These are phyloP conservation scores for Fusarium annulatum DNA, from an alignment of 2,329 filamentous ascomycete species.

Conservation along the genomic window DNA sequence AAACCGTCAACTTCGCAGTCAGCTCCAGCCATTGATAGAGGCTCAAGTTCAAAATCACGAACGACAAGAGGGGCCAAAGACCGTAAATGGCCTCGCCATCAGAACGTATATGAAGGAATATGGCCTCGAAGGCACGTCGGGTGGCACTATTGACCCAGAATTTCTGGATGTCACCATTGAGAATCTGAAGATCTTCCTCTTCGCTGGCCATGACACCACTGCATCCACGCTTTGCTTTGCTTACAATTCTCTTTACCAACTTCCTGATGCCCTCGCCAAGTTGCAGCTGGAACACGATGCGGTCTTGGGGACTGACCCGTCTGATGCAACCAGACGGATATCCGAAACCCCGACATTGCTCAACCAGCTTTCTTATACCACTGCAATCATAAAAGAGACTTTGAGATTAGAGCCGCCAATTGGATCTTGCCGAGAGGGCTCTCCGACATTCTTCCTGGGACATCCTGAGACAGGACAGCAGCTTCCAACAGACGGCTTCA, in stretches of 20 bases:
- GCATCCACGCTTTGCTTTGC: not conserved
- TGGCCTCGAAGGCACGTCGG: accelerated
- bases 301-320: not conserved
- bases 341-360: not conserved
- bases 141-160: not conserved
- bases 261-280: not conserved
- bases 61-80: not conserved
- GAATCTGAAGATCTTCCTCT: constrained; percentile 8
- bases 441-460: not conserved
- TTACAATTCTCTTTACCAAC: not conserved
- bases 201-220: constrained; percentile 12
- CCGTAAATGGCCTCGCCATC: constrained; percentile 1
- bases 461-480: not conserved
- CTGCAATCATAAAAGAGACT: constrained; percentile 5
- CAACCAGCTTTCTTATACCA: constrained; percentile 5
- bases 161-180: not conserved
- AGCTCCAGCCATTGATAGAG: not conserved
- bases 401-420: constrained; percentile 1
- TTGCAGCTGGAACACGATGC: not conserved
- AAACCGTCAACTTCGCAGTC: not conserved
- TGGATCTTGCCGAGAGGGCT: not conserved
- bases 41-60: not conserved
- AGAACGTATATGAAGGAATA: not conserved
- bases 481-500: constrained; percentile 1
- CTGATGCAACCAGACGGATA: not conserved